Percentiles rank a stretch among this genome's conserved stretches.
These are phyloP conservation scores for Alternaria longipes DNA, from an alignment of 2,329 filamentous ascomycete genomes.

Conservation along the genomic window DNA sequence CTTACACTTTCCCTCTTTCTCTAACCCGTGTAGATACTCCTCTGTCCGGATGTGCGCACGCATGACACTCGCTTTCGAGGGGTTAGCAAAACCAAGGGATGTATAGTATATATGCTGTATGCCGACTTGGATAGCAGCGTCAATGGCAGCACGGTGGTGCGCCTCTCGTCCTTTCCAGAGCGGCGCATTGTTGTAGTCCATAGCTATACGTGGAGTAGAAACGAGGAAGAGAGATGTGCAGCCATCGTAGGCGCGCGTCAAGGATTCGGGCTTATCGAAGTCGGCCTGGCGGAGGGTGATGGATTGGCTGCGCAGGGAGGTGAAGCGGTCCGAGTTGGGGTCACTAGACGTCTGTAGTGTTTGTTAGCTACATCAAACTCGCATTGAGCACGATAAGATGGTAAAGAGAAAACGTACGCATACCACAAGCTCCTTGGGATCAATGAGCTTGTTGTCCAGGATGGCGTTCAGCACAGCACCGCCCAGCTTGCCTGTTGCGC, in stretches of 20 bases:
- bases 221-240: constrained; percentile 57
- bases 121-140: constrained; percentile 53
- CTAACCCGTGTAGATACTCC: constrained; percentile 47
- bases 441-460: constrained; percentile 53
- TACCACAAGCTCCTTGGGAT: constrained; percentile 50
- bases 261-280: constrained; percentile 50
- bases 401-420: constrained; percentile 35
- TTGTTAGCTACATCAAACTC: neutral
- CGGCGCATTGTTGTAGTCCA: constrained; percentile 56
- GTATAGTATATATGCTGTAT: constrained; percentile 60
- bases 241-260: constrained; percentile 49
- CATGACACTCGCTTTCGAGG: constrained; percentile 56
- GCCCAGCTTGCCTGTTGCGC: constrained; percentile 58
- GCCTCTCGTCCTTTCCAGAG: constrained; percentile 55
- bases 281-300: constrained; percentile 51
- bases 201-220: constrained; percentile 54
- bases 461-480: constrained; percentile 55
- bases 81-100: constrained; percentile 54
- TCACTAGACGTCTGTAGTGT: constrained; percentile 33
- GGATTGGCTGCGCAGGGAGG: constrained; percentile 39
- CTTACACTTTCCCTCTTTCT: constrained; percentile 25
- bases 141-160: constrained; percentile 56
- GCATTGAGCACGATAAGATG: neutral
- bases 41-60: constrained; percentile 58
- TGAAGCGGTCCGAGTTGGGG: constrained; percentile 32